Conservation (phyloP, 768 basidiomycete species). For the Russula foetens region DNA sequence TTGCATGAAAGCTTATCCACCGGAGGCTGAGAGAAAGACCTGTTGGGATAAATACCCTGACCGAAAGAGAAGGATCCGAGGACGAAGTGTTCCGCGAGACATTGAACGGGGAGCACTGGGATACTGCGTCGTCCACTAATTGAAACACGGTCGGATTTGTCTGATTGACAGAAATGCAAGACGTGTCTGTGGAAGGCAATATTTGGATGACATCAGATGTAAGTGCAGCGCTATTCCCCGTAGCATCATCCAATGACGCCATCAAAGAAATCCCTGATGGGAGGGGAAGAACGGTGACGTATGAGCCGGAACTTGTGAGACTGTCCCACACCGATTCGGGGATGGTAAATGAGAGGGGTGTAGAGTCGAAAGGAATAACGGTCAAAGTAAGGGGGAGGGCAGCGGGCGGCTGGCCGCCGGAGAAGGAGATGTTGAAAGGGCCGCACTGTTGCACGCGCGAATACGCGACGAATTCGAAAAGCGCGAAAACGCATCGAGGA, state of each 20-base stretch:
- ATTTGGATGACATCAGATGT: constrained; percentile 44
- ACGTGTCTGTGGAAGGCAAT: constrained; percentile 32
- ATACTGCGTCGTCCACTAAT: constrained; percentile 27
- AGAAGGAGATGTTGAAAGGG: constrained; percentile 39
- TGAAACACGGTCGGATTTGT: constrained; percentile 24
- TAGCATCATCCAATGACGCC: constrained; percentile 44
- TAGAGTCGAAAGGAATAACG: constrained; percentile 46
- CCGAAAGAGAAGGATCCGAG: constrained; percentile 31
- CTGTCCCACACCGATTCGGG: constrained; percentile 30
- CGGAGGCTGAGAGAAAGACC: constrained; percentile 24
- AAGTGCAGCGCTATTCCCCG: constrained; percentile 32
- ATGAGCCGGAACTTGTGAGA: constrained; percentile 34
- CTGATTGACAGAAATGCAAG: constrained; percentile 32
- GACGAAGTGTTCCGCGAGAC: constrained; percentile 34
- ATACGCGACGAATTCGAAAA: constrained; percentile 27
- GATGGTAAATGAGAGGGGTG: constrained; percentile 41
- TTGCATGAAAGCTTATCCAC: constrained; percentile 6
- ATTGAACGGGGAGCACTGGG: constrained; percentile 44
- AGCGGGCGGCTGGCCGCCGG: constrained; percentile 30
- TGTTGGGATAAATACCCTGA: constrained; percentile 31
- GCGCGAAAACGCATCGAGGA: constrained; percentile 24
- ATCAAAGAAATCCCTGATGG: constrained; percentile 42
- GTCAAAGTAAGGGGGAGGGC: constrained; percentile 38
- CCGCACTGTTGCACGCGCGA: constrained; percentile 47
- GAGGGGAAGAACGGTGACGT: constrained; percentile 45